Evolutionary conservation across 2,329 filamentous ascomycete genomes (phyloP).

Genomic region (Thermothelomyces thermophilus): DNA sequence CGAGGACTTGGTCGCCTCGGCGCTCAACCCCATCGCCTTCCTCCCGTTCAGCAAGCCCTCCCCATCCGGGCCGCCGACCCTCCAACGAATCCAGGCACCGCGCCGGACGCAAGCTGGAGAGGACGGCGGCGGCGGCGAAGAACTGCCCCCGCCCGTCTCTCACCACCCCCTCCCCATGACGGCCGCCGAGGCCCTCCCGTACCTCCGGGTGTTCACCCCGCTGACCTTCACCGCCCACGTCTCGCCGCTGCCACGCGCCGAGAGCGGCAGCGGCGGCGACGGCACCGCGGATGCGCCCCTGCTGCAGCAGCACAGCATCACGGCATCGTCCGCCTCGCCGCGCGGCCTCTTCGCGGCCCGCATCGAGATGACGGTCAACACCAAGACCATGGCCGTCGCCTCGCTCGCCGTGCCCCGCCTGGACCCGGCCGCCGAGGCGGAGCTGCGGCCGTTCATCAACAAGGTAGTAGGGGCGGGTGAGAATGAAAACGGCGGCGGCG

Average conservation of each 20-base stretch:
- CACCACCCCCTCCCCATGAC: conserved; percentile 60
- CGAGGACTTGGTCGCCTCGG: conserved; percentile 40
- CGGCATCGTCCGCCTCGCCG: conserved; percentile 39
- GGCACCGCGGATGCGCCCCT: conserved; percentile 25
- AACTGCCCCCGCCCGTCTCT: conserved; percentile 41
- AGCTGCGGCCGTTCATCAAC: conserved; percentile 50
- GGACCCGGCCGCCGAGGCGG: conserved; percentile 51
- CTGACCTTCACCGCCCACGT: conserved; percentile 55
- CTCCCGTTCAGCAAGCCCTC: conserved; percentile 43
- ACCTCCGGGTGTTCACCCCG: conserved; percentile 64
- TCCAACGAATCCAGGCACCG: conserved; percentile 22
- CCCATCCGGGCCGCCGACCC: conserved; percentile 15
- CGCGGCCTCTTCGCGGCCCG: conserved; percentile 52
- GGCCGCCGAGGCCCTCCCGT: conserved; percentile 59
- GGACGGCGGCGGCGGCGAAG: conserved; percentile 28
- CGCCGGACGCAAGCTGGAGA: conserved; percentile 14
- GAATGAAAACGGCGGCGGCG: conserved; percentile 12
- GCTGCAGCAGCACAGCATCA: conserved; percentile 51
- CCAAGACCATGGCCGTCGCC: conserved; percentile 43
- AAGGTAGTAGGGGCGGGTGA: conserved; percentile 31
- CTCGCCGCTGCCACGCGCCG: conserved; percentile 35
- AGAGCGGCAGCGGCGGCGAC: not conserved
- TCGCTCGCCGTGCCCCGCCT: conserved; percentile 48
- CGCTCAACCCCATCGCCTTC: conserved; percentile 45
- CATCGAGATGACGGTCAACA: conserved; percentile 53